phyloP scores from a whole-genome alignment of 768 basidiomycete genomes.

The Mycena albidolilacea region DNA sequence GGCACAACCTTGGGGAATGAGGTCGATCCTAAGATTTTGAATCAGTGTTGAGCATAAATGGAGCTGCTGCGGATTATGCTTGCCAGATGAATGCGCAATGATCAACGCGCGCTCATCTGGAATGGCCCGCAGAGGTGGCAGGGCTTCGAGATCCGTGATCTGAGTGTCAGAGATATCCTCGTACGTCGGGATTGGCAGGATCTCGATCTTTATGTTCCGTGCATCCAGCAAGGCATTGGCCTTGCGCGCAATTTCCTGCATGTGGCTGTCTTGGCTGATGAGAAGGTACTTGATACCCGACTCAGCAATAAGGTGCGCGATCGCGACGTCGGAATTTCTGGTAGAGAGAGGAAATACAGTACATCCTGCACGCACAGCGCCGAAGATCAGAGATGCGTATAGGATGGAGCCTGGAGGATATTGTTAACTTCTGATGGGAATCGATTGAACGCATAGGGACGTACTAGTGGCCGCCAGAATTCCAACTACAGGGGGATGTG shows the following conservation, averaged over 20 bases:
- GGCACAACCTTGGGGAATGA: slow-evolving; percentile 19
- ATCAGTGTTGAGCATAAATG: background rate
- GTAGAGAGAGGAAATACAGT: slow-evolving; percentile 26
- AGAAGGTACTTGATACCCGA: slow-evolving; percentile 18
- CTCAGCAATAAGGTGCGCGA: slow-evolving; percentile 26
- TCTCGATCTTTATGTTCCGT: background rate
- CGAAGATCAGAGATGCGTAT: slow-evolving; percentile 18
- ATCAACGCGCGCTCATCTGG: background rate
- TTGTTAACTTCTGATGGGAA: background rate
- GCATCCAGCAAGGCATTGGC: background rate
- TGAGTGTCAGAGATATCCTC: slow-evolving; percentile 3
- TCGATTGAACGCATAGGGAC: background rate
- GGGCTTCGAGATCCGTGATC: background rate
- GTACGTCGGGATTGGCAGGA: slow-evolving; percentile 18
- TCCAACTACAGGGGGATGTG: slow-evolving; percentile 12
- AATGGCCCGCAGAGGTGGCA: background rate
- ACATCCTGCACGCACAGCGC: slow-evolving; percentile 20
- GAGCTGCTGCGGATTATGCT: background rate
- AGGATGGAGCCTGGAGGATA: slow-evolving; percentile 7
- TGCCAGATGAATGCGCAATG: slow-evolving; percentile 16
- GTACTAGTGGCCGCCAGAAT: slow-evolving; percentile 20
- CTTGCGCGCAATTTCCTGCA: slow-evolving; percentile 20
- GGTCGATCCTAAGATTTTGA: background rate
- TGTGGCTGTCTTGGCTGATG: slow-evolving; percentile 14
- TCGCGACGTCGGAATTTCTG: slow-evolving; percentile 18